Evolutionary conservation across 441 rosid genomes (phyloP), one percentile per base, ranked within the genome.

Genomic region (Populus hybrid): DNA sequence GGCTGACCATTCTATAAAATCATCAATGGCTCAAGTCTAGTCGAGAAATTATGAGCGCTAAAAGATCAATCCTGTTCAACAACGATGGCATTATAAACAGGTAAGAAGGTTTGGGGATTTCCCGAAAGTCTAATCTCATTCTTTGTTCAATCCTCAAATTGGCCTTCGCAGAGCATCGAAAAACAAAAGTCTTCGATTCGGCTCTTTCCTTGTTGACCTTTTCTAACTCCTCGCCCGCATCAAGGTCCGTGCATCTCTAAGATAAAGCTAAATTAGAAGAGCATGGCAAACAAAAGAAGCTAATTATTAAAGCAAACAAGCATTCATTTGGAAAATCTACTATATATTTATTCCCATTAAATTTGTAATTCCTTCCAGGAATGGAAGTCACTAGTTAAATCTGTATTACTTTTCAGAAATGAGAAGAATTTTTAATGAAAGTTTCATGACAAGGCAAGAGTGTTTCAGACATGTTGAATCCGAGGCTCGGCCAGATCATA

Each of bases 341-440:
- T 24, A 67, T 63, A 10, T 76, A 69, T 76, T 86, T 81, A 83
- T 86, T 88, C 76, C 71, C 82, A 77, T 69, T 75, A 38, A 79
- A 83, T 71, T 78, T 75, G 78, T 77, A 81, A 83, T 70, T 83
- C 70, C 81, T 81, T 83, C 83, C 84, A 84, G 80, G 73, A 70
- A 81, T 72, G 77, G 69, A 40, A 74, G 64, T 46, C 20, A 14
- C 57, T 46, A 69, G 69, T 65, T 73, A 76, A 80, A 76, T 78
- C 69, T 74, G 71, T 79, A 81, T 73, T 75, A 63, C 5, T 71
- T 81, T 83, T 80, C 81, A 78, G 80, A 79, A 76, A 81, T 73
- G 67, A 72, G 54, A 50, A 76, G 12, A 63, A 21, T 14, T 73
- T 63, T 34, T 66, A 76, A 76, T 14, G 66, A 34, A 46, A 69